Conservation (phyloP, 1,139 yeast species). For the Meyerozyma guilliermondii region DNA sequence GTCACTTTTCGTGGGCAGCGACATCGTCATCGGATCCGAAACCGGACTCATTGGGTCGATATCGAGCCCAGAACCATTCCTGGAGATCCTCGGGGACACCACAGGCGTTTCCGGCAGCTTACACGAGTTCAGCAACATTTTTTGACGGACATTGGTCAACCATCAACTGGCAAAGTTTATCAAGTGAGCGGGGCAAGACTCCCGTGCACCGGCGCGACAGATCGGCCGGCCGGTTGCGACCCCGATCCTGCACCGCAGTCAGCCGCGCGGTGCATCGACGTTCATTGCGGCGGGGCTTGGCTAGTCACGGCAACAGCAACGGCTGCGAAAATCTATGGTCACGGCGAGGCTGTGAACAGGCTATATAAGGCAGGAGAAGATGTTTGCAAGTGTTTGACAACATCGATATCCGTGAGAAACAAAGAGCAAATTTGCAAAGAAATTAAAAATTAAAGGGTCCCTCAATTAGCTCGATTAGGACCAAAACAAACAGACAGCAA, state of each 20-base stretch:
- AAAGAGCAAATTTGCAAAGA: no score
- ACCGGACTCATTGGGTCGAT: neutral
- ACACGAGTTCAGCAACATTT: neutral
- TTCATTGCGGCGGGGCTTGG: neutral
- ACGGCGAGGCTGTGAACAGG: neutral
- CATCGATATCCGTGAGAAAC: no score
- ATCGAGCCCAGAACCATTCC: neutral
- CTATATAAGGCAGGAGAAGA: no score
- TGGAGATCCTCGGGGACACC: neutral
- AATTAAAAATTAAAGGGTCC: no score
- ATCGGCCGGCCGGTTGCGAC: neutral
- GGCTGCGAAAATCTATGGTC: neutral
- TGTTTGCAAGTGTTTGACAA: no score
- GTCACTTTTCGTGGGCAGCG: neutral
- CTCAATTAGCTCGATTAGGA: no score
- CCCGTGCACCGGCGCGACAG: neutral
- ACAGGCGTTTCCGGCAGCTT: neutral
- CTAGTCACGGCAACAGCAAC: neutral
- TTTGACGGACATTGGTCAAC: neutral
- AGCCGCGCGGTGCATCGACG: neutral
- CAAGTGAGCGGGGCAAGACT: neutral
- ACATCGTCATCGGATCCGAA: neutral
- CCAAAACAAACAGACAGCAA: no score
- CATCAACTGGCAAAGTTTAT: neutral
- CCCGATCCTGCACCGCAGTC: neutral